Evolutionary conservation across 148 eudicot species (phyloP), one percentile per base, ranked within the genome.

Genomic region (Nepenthes gracilis): DNA sequence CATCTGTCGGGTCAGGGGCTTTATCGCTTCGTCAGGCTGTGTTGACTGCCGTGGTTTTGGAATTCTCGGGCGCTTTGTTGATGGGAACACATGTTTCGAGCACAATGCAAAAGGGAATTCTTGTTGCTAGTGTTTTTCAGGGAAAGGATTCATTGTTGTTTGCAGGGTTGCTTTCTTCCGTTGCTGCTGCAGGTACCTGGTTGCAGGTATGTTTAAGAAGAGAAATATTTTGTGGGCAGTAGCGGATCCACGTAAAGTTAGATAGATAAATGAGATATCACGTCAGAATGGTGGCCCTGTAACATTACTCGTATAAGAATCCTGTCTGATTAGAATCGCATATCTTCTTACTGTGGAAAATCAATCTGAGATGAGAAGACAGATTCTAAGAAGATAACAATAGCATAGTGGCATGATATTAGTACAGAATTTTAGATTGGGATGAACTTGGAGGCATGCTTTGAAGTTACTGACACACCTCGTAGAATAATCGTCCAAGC

Each of bases 71-170:
- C 60, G 95, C 97, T 1, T 64, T 85, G 62, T 59, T 88, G 76
- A 85, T 85, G 97, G 97, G 97, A 5, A 81, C 68, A 0, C 90
- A 92, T 72, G 97, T 92, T 12, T 83, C 97, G 2, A 83, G 76
- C 36, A 92, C 97, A 68, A 88, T 92, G 96, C 97, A 92, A 81
- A 92, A 88, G 59, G 97, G 97, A 50, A 92, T 92, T 60, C 86
- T 92, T 59, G 96, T 87, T 59, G 86, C 88, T 40, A 75, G 62
- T 81, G 86, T 81, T 55, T 92, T 92, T 71, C 90, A 88, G 65
- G 97, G 97, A 63, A 92, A 92, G 70, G 85, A 88, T 67, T 73
- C 80, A 55, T 55, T 92, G 81, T 80, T 86, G 51, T 81, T 86
- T 69, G 89, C 86, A 38, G 94, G 94, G 10, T 66, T 86, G 61